These are phyloP conservation scores for Thecaphora frezii DNA, from an alignment of 1,284 basidiomycete genomes.

Conservation along the genomic window DNA sequence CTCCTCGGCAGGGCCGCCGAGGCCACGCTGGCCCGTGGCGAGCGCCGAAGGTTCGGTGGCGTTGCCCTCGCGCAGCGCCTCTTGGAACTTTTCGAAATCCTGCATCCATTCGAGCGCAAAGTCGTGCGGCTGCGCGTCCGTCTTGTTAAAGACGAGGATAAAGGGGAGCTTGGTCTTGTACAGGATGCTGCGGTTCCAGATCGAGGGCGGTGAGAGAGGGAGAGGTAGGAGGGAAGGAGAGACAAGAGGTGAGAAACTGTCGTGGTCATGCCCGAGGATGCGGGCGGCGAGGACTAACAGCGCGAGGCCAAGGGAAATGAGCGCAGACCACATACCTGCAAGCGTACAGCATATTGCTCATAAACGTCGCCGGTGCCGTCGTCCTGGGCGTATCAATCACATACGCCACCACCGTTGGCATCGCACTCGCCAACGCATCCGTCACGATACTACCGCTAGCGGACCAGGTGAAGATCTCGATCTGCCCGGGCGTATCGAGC, in stretches of 20 bases:
- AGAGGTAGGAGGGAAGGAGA: not conserved
- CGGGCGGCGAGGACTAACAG: too few species aligned
- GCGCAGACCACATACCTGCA: constrained; percentile 70
- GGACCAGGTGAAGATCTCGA: constrained; percentile 99
- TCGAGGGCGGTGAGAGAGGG: not conserved
- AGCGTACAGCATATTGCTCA: constrained; percentile 99
- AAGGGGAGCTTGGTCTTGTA: constrained; percentile 98
- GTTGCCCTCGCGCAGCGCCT: constrained; percentile 60
- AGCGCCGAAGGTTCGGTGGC: constrained; percentile 62
- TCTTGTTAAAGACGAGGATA: constrained; percentile 98
- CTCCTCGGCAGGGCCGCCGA: constrained; percentile 71
- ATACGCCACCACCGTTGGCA: constrained; percentile 93
- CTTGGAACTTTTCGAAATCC: constrained; percentile 79
- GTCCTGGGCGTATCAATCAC: constrained; percentile 96
- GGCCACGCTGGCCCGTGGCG: constrained; percentile 6
- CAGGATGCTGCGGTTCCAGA: constrained; percentile 85
- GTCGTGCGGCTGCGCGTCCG: constrained; percentile 81
- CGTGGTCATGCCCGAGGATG: too few species aligned
- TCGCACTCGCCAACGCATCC: constrained; percentile 87
- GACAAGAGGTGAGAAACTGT: constrained; percentile 9
- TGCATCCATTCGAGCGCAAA: constrained; percentile 98
- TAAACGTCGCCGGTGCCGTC: constrained; percentile 93
- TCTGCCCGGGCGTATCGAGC: constrained; percentile 96
- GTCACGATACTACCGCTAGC: constrained; percentile 98
- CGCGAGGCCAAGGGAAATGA: constrained; percentile 1